These are phyloP conservation scores for Mucor indicus DNA, from an alignment of 371 early-diverging fungal genomes.

Conservation along the genomic window DNA sequence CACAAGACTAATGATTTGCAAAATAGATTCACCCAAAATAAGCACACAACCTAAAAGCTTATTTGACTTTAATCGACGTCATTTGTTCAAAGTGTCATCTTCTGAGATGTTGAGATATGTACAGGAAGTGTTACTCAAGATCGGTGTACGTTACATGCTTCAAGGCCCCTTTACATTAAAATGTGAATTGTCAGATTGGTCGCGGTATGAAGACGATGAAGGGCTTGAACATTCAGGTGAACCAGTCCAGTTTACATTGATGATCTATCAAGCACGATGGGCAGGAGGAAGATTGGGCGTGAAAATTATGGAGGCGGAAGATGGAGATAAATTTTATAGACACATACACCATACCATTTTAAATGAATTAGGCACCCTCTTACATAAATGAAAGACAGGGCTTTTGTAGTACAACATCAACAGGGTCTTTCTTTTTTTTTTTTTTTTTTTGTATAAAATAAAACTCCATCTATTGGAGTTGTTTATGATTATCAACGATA, in stretches of 20 bases:
- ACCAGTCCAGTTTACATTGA: constrained; percentile 7
- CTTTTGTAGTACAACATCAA: too few relatives aligned
- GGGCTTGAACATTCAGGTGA: background rate
- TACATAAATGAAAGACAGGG: too few relatives aligned
- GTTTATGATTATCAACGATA: too few relatives aligned
- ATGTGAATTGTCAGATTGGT: constrained; percentile 24
- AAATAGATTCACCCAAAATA: constrained; percentile 12
- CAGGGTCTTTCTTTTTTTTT: too few relatives aligned
- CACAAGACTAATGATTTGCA: too few relatives aligned
- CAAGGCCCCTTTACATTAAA: constrained; percentile 22
- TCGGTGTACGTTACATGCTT: constrained; percentile 28
- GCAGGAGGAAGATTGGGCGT: constrained; percentile 25
- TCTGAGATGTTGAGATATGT: constrained; percentile 31
- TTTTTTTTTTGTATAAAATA: too few relatives aligned
- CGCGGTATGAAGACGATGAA: background rate
- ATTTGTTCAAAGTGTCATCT: constrained; percentile 29
- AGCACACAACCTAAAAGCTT: constrained; percentile 35
- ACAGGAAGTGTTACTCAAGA: constrained; percentile 18
- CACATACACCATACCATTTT: constrained; percentile 19
- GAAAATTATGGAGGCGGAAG: constrained; percentile 25
- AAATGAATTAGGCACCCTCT: constrained; percentile 5
- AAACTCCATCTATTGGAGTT: too few relatives aligned
- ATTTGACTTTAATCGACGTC: constrained; percentile 39
- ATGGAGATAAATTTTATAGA: constrained; percentile 5
- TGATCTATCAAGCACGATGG: constrained; percentile 30